phyloP scores from a whole-genome alignment of 306 rosid species.

The Trifolium subterraneum region DNA sequence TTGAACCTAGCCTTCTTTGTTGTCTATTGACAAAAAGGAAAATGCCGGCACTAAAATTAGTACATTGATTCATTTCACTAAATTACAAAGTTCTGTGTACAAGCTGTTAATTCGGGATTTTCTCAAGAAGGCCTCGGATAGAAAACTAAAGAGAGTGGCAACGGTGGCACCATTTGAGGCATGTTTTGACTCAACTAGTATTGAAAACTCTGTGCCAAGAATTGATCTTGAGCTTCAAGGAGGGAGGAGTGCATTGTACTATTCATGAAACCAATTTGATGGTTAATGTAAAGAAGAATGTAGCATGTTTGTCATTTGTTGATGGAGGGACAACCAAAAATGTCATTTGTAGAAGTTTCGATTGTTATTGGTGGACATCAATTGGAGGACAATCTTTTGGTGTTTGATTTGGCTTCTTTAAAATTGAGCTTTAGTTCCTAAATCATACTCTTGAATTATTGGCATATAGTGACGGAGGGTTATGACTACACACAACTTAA shows the following conservation, averaged over 20 bases:
- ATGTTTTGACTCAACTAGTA: slow-evolving; percentile 42
- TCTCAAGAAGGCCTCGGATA: slow-evolving; percentile 37
- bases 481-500: too few species aligned
- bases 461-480: too few species aligned
- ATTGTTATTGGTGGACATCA: slow-evolving; percentile 47
- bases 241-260: slow-evolving; percentile 25
- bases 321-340: slow-evolving; percentile 45
- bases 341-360: slow-evolving; percentile 32
- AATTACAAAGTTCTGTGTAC: slow-evolving; percentile 34
- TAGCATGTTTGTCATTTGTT: slow-evolving; percentile 49
- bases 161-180: slow-evolving; percentile 36
- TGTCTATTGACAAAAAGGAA: slow-evolving; percentile 33
- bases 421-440: slow-evolving; percentile 46
- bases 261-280: slow-evolving; percentile 41
- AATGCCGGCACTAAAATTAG: slow-evolving; percentile 45
- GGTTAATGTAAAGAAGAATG: slow-evolving; percentile 45
- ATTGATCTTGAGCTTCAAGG: slow-evolving; percentile 48
- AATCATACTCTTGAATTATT: background rate
- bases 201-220: slow-evolving; percentile 35
- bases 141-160: slow-evolving; percentile 36
- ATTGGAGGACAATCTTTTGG: slow-evolving; percentile 42
- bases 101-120: slow-evolving; percentile 40
- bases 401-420: slow-evolving; percentile 41
- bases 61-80: slow-evolving; percentile 19
- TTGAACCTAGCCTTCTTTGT: too few species aligned